Conservation (phyloP, 83 land plant species). For the Thuja plicata region DNA sequence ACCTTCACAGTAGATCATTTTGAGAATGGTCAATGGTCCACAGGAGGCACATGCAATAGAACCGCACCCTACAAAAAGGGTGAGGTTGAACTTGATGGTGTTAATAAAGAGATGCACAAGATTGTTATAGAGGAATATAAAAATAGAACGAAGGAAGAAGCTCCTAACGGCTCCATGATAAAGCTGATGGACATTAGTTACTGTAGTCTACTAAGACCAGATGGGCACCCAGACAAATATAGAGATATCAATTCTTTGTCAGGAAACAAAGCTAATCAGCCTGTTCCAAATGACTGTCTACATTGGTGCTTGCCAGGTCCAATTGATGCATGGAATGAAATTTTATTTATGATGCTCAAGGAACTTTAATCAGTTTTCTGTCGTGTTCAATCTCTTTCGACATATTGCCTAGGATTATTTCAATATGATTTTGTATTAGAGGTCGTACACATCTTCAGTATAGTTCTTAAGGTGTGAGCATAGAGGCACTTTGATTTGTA, state of each 20-base stretch:
- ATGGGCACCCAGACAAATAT: slow-evolving; percentile 57
- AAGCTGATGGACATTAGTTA: slow-evolving; percentile 41
- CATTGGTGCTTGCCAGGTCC: slow-evolving; percentile 79
- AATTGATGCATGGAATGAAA: slow-evolving; percentile 56
- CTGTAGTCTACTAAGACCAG: slow-evolving; percentile 44
- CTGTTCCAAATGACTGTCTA: slow-evolving; percentile 48
- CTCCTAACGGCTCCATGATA: slow-evolving; percentile 24
- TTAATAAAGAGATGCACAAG: slow-evolving; percentile 27
- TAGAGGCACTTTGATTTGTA: not conserved
- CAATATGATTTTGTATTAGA: not conserved
- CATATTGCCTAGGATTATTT: not conserved
- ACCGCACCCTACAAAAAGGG: slow-evolving; percentile 27
- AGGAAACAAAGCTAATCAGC: not conserved
- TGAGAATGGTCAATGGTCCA: slow-evolving; percentile 55
- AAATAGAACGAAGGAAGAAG: slow-evolving; percentile 22
- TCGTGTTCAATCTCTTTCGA: not conserved
- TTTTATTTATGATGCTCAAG: slow-evolving; percentile 41
- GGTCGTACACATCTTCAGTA: not conserved
- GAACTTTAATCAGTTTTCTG: not conserved
- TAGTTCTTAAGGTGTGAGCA: not conserved
- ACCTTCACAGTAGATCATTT: slow-evolving; percentile 54
- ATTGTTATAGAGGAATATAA: slow-evolving; percentile 42
- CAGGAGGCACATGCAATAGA: slow-evolving; percentile 45
- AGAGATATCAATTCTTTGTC: slow-evolving; percentile 19
- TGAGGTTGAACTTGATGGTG: slow-evolving; percentile 23